Base-by-base conservation (phyloP, 192 early-diverging fungal species). In the Rhizophlyctis rosea region DNA sequence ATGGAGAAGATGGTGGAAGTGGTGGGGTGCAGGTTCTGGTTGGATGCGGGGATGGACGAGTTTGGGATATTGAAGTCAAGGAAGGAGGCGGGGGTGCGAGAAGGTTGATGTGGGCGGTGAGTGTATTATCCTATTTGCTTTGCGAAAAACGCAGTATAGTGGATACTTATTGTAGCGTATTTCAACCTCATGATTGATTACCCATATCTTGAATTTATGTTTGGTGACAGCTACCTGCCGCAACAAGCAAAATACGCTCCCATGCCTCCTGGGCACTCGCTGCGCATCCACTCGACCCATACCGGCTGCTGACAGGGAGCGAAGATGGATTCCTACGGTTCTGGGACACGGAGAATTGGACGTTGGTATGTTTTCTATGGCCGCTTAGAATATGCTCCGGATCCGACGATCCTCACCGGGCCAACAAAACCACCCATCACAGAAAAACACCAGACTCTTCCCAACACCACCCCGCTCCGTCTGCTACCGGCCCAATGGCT, bases 241-340 rank as follows among this genome's bases (percentile, higher is more conserved):
- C n/a, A n/a, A n/a, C n/a, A n/a, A n/a, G n/a, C n/a, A n/a, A n/a
- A n/a, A n/a, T n/a, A n/a, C n/a, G n/a, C n/a, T n/a, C n/a, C n/a
- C n/a, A n/a, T n/a, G n/a, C n/a, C n/a, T n/a, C n/a, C 13, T 73
- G 71, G 71, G 71, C 68, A 18, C 62, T 73, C n/a, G 65, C 65
- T 25, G 31, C 71, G 23, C 71, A 73, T 53, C 71, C 71, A 21
- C 18, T 27, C 7, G 36, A 71, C 21, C 49, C 68, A 3, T 34
- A 21, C 21, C 24, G 47, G 47, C 27, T 73, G 31, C 23, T 71
- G 24, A 71, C 68, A 2, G 59, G 23, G 4, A 60, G 68, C n/a
- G 54, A 71, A 30, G 71, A 73, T 34, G 71, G 71, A 0, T 71
- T 25, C 14, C 13, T 70, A 23, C 35, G 62, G 30, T 48, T 71